Base-by-base conservation (phyloP, 331 rosid species). In the Arachis monticola region DNA sequence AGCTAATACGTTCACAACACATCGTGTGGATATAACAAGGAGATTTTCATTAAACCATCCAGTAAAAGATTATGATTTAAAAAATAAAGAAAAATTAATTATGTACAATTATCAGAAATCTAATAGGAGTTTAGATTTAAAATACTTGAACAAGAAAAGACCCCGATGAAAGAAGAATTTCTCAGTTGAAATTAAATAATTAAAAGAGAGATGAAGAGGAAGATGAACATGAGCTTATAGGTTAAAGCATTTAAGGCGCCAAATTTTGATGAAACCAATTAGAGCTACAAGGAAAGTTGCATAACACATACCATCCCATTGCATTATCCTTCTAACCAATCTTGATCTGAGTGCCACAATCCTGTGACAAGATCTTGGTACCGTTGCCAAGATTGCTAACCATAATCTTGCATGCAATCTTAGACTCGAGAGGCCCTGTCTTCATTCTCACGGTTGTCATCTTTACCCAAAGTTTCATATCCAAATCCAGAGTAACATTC, bases 361-460 rank as follows among this genome's bases (percentile, higher is more conserved):
- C 1, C 46, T 84, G 85, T 3, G 85, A 75, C 35, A 77, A 65
- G 17, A 91, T 59, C 6, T 10, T 4, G 0, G 84, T 45, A 10
- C 66, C 12, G 1, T 30, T 55, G 60, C 67, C 61, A 32, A 83
- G 64, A 10, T 56, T 44, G 17, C 10, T 76, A 10, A 86, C 80
- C 85, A 60, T 17, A 60, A 89, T 44, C 0, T 51, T 22, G 58
- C 97, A 91, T n/a, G 5, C 76, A 2, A 89, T 86, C 3, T 69
- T 11, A 1, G 74, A 48, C 7, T 75, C 46, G 79, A 77, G 60
- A 10, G 14, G n/a, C 88, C 89, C 86, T 3, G 70, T 17, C 56
- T 67, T 27, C 2, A 86, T 0, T 8, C 74, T 53, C 47, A 67
- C 79, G 5, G 55, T n/a, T 0, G 6, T 17, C 11, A 85, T 13